A percentile compares a stretch with the other conserved stretches of the same genome.
These are phyloP conservation scores for Albifimbria verrucaria DNA, from an alignment of 2,329 filamentous ascomycete genomes.

Conservation along the genomic window DNA sequence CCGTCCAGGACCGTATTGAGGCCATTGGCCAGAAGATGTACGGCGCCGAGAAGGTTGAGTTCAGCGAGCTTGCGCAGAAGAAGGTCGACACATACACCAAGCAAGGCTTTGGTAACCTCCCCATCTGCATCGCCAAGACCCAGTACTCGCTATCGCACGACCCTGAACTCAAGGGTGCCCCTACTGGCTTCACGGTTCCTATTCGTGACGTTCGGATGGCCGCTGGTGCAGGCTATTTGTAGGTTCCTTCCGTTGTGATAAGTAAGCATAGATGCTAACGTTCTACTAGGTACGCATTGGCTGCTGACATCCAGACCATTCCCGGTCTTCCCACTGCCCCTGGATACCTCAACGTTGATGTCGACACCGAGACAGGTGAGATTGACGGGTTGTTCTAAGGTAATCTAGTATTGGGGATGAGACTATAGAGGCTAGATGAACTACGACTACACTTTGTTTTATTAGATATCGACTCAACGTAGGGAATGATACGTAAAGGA, in stretches of 20 bases:
- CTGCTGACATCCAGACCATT: slow-evolving; percentile 97
- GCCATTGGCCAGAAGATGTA: slow-evolving; percentile 92
- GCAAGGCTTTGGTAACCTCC: slow-evolving; percentile 88
- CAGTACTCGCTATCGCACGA: slow-evolving; percentile 97
- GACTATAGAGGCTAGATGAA: neutral
- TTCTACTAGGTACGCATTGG: slow-evolving; percentile 71
- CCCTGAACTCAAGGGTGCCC: slow-evolving; percentile 88
- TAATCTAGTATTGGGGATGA: neutral
- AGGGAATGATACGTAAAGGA: no score
- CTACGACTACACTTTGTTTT: slow-evolving; percentile 7
- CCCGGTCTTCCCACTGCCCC: slow-evolving; percentile 92
- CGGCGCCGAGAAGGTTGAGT: slow-evolving; percentile 82
- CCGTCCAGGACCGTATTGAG: slow-evolving; percentile 86
- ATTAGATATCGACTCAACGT: slow-evolving; percentile 21
- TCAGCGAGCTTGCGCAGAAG: slow-evolving; percentile 89
- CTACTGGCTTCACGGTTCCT: slow-evolving; percentile 88
- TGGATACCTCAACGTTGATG: slow-evolving; percentile 92
- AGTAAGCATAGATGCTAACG: slow-evolving; percentile 29
- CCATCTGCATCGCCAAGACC: slow-evolving; percentile 97
- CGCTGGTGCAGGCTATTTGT: slow-evolving; percentile 89
- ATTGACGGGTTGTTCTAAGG: slow-evolving; percentile 86
- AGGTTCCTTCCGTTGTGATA: no score
- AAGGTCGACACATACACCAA: slow-evolving; percentile 94
- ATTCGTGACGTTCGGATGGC: slow-evolving; percentile 93
- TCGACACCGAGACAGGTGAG: slow-evolving; percentile 77